Percentiles rank a stretch among this genome's conserved stretches.
Conservation (phyloP, 345 rosid genomes). For the Populus ilicifolia region DNA sequence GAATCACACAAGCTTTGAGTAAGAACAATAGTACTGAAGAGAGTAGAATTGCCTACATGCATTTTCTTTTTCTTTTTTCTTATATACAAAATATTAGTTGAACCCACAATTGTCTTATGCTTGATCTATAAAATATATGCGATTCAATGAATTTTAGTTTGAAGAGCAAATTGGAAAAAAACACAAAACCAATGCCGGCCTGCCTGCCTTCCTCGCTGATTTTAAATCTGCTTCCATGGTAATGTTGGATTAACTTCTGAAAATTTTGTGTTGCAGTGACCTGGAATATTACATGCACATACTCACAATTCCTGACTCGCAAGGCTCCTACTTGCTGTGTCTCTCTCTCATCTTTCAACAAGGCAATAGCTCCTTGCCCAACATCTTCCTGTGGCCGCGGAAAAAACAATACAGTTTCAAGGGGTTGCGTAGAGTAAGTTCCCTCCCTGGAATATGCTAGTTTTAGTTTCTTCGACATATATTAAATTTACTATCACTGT, state of each 20-base stretch:
- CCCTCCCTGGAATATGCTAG: not conserved
- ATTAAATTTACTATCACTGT: not conserved
- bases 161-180: not conserved
- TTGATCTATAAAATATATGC: too few relatives aligned
- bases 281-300: constrained; percentile 86
- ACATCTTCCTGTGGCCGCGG: constrained; percentile 85
- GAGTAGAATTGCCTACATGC: not conserved
- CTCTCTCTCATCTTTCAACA: constrained; percentile 81
- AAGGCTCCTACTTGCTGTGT: constrained; percentile 83
- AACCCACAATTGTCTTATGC: too few relatives aligned
- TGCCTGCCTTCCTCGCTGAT: not conserved
- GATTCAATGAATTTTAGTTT: not conserved
- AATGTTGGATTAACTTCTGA: not conserved
- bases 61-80: not conserved
- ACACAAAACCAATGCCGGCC: not conserved
- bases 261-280: constrained; percentile 56
- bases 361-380: constrained; percentile 71
- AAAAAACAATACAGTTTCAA: constrained; percentile 39
- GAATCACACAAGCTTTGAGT: constrained; percentile 80
- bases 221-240: not conserved
- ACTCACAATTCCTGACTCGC: constrained; percentile 76
- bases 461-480: not conserved
- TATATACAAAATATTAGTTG: not conserved
- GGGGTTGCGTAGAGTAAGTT: constrained; percentile 76
- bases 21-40: constrained; percentile 35